A percentile compares a stretch with the other conserved stretches of the same genome.
These are phyloP conservation scores for Gamsiella multidivaricata DNA, from an alignment of 192 early-diverging fungal species.

Conservation along the genomic window DNA sequence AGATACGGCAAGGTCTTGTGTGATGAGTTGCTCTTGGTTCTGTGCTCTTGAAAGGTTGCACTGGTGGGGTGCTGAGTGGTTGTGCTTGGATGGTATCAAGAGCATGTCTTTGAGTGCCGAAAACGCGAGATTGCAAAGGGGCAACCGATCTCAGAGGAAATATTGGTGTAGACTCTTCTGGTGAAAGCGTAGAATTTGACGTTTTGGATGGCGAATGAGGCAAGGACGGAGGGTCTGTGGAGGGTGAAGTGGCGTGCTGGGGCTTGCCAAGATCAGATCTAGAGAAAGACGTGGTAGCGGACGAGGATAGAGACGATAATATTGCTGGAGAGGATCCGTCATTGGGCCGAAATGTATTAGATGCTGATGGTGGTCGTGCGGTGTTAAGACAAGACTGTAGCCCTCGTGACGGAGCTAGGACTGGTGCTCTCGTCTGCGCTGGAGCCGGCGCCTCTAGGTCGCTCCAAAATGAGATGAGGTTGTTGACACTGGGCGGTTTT, in stretches of 20 bases:
- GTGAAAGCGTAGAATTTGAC: neutral
- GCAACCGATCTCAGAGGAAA: slow-evolving; percentile 45
- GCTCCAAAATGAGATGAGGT: slow-evolving; percentile 50
- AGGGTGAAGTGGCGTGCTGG: neutral
- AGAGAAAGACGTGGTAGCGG: neutral
- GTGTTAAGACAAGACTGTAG: neutral
- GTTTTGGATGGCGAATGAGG: neutral
- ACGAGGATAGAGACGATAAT: neutral
- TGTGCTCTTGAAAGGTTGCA: neutral
- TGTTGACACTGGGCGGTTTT: slow-evolving; percentile 43
- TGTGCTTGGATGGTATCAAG: slow-evolving; percentile 24
- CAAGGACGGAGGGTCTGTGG: slow-evolving; percentile 2
- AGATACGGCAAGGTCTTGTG: neutral
- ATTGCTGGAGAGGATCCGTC: slow-evolving; percentile 2
- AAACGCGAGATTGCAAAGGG: slow-evolving; percentile 32
- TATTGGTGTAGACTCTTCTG: slow-evolving; percentile 9
- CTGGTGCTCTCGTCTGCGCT: neutral
- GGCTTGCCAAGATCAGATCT: neutral
- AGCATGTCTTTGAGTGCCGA: slow-evolving; percentile 39
- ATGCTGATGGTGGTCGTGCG: neutral
- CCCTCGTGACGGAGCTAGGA: neutral
- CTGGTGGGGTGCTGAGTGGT: slow-evolving; percentile 10
- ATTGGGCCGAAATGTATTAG: neutral
- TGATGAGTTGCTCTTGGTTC: slow-evolving; percentile 14
- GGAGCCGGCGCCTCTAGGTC: slow-evolving; percentile 26